Evolutionary conservation across 805 yeast species (phyloP).

Genomic region (Suhomyces kilbournensis): DNA sequence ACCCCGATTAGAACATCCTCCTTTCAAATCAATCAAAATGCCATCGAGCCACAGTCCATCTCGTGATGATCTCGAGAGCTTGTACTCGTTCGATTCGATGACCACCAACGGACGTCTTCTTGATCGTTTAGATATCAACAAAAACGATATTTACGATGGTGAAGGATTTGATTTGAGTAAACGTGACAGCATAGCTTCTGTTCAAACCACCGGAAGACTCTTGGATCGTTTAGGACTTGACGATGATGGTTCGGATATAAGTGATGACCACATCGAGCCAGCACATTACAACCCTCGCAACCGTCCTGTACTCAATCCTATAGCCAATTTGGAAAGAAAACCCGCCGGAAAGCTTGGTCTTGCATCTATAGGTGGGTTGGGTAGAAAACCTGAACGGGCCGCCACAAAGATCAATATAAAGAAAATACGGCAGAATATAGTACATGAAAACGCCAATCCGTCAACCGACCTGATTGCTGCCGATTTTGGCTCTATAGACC

Average conservation of each 20-base stretch:
- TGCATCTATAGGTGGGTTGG: conserved; percentile 3
- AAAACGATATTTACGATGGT: conserved; percentile 18
- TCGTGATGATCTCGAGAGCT: conserved; percentile 29
- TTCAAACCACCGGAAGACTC: conserved; percentile 29
- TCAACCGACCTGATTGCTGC: conserved; percentile 27
- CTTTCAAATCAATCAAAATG: background rate
- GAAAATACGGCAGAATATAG: conserved; percentile 7
- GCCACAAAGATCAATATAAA: conserved; percentile 3
- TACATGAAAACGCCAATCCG: conserved; percentile 19
- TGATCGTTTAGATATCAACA: conserved; percentile 35
- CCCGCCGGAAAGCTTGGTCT: background rate
- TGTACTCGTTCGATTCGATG: conserved; percentile 45
- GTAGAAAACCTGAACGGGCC: background rate
- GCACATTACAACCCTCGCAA: background rate
- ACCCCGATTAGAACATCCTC: background rate
- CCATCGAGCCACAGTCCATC: background rate
- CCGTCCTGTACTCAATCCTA: background rate
- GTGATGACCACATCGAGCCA: background rate
- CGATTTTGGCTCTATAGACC: conserved; percentile 14
- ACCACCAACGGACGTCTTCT: conserved; percentile 41
- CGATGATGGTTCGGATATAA: conserved; percentile 7
- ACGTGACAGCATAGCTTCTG: conserved; percentile 21
- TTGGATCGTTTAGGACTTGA: conserved; percentile 28
- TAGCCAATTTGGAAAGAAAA: background rate
- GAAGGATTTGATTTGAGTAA: conserved; percentile 10